phyloP scores from a whole-genome alignment of 106 monocot genomes.

The Amphibolis antarctica region DNA sequence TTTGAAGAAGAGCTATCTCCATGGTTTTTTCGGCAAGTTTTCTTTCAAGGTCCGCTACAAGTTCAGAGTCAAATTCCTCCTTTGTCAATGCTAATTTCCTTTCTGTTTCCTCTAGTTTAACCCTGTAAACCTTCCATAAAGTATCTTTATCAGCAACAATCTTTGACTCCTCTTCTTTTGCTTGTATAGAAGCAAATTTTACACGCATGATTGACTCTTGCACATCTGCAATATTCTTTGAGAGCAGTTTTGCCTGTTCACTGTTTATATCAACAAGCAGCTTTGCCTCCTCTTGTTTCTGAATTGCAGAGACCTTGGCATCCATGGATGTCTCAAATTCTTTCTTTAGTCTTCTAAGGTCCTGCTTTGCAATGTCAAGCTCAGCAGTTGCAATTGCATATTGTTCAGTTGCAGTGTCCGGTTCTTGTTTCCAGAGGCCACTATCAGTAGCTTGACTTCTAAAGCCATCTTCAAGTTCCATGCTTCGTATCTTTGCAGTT shows the following conservation, averaged over 20 bases:
- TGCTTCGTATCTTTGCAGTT: not conserved
- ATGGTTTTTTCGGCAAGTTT: conserved; percentile 34
- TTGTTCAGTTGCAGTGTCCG: conserved; percentile 30
- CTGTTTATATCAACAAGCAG: conserved; percentile 28
- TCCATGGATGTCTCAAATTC: conserved; percentile 49
- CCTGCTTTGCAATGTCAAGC: conserved; percentile 11
- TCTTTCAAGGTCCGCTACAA: conserved; percentile 23
- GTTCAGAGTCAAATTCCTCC: conserved; percentile 46
- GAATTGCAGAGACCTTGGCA: conserved; percentile 37
- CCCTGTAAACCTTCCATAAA: conserved; percentile 19
- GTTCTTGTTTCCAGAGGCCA: conserved; percentile 25
- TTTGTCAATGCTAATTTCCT: conserved; percentile 36
- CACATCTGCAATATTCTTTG: conserved; percentile 32
- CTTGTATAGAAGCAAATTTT: conserved; percentile 47
- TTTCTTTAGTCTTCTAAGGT: conserved; percentile 13
- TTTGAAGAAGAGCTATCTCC: conserved; percentile 31
- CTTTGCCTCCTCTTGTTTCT: conserved; percentile 41
- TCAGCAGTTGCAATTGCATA: conserved; percentile 5
- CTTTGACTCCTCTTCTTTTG: conserved; percentile 40
- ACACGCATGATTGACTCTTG: conserved; percentile 53
- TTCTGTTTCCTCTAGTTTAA: conserved; percentile 30
- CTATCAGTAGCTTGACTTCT: not conserved
- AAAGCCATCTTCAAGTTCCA: not conserved
- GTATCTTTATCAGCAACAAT: conserved; percentile 44
- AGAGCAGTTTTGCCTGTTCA: conserved; percentile 35